phyloP scores from a whole-genome alignment of 1,284 basidiomycete species.

The Ceratobasidium sp. region DNA sequence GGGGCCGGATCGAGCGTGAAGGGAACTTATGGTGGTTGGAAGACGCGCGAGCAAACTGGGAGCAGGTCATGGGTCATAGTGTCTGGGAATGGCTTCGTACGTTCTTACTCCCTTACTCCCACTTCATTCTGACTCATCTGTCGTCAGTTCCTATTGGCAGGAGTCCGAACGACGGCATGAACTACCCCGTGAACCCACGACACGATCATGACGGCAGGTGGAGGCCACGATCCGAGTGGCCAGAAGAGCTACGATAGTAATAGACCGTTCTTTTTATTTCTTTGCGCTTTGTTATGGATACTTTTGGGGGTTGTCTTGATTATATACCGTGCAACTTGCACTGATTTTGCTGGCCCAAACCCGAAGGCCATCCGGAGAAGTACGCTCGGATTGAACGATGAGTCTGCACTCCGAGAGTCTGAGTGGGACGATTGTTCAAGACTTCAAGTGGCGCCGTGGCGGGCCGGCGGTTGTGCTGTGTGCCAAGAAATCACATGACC shows the following conservation, averaged over 20 bases:
- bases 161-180: slow-evolving; percentile 70
- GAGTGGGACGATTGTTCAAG: too few relatives aligned
- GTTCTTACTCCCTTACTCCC: slow-evolving; percentile 56
- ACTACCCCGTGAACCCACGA: slow-evolving; percentile 77
- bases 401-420: too few relatives aligned
- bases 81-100: slow-evolving; percentile 78
- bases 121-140: slow-evolving; percentile 43
- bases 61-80: slow-evolving; percentile 77
- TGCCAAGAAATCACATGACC: slow-evolving; percentile 2
- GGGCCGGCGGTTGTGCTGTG: too few relatives aligned
- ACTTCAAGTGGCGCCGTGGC: too few relatives aligned
- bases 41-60: slow-evolving; percentile 72
- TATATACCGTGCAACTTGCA: not conserved
- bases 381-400: too few relatives aligned
- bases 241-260: slow-evolving; percentile 66
- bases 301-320: not conserved
- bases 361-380: too few relatives aligned
- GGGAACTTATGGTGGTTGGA: slow-evolving; percentile 91
- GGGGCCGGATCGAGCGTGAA: slow-evolving; percentile 78
- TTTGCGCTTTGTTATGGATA: not conserved
- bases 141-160: slow-evolving; percentile 76
- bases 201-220: slow-evolving; percentile 78
- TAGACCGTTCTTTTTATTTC: slow-evolving; percentile 4
- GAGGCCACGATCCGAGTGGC: slow-evolving; percentile 78
- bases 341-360: not conserved